Percentiles rank a stretch among this genome's conserved stretches.
Conservation (phyloP, 164 flowering plant genomes). For the Chloranthus sessilifolius region DNA sequence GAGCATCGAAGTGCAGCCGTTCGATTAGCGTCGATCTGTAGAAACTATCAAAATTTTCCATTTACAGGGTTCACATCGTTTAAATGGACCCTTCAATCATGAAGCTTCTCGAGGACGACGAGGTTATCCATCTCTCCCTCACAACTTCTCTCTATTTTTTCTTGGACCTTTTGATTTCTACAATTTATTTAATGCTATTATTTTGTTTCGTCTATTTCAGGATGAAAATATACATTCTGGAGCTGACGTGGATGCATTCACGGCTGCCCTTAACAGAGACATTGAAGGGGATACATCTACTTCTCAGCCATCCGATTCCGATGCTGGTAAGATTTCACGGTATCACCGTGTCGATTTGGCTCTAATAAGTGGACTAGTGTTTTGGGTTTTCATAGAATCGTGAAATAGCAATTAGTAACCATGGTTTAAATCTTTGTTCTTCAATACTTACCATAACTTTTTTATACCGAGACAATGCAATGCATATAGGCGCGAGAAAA, state of each 20-base stretch:
- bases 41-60: no score
- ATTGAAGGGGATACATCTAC: slow-evolving; percentile 56
- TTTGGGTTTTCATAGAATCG: neutral
- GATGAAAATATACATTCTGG: slow-evolving; percentile 91
- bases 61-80: no score
- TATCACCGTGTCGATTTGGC: no score
- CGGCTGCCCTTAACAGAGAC: slow-evolving; percentile 84
- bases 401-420: no score
- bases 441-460: no score
- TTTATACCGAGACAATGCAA: no score
- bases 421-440: no score
- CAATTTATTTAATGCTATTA: neutral
- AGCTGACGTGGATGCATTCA: slow-evolving; percentile 91
- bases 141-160: neutral
- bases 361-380: neutral
- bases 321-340: slow-evolving; percentile 22
- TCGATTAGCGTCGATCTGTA: no score
- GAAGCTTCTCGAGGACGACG: slow-evolving; percentile 91
- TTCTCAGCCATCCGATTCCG: slow-evolving; percentile 40
- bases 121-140: slow-evolving; percentile 33
- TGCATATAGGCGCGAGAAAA: no score
- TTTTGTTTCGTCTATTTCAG: slow-evolving; percentile 25
- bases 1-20: no score
- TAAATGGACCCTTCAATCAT: slow-evolving; percentile 81
- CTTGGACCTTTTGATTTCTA: no score